Evolutionary conservation across 805 yeast species (phyloP).

Genomic region (Metschnikowia koreensis): DNA sequence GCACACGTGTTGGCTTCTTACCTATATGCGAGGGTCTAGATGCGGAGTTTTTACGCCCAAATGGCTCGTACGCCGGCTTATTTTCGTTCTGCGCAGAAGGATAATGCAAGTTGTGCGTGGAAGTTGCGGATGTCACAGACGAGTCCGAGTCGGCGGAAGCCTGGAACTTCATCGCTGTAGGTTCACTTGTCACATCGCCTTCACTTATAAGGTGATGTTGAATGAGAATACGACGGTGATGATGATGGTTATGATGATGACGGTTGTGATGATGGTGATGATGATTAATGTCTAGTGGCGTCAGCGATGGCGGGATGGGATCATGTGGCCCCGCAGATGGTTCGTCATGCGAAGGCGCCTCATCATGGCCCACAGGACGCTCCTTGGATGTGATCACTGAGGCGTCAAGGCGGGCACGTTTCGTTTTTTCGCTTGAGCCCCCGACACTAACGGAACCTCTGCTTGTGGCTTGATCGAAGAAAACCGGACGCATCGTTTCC

Average conservation of each 20-base stretch:
- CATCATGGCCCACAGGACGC: slow-evolving; percentile 15
- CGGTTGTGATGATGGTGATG: slow-evolving; percentile 5
- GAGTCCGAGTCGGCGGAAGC: slow-evolving; percentile 6
- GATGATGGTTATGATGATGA: slow-evolving; percentile 7
- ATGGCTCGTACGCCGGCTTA: slow-evolving; percentile 5
- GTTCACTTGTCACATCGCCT: not conserved
- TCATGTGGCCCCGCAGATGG: slow-evolving; percentile 10
- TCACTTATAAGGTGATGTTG: slow-evolving; percentile 23
- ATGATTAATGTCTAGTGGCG: slow-evolving; percentile 11
- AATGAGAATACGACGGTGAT: slow-evolving; percentile 20
- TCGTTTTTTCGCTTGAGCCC: slow-evolving; percentile 15
- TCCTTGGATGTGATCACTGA: slow-evolving; percentile 14
- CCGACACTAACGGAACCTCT: slow-evolving; percentile 17
- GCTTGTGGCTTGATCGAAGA: slow-evolving; percentile 26
- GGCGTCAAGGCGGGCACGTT: slow-evolving; percentile 19
- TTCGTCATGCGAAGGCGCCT: slow-evolving; percentile 7
- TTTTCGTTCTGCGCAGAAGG: not conserved
- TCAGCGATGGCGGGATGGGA: slow-evolving; percentile 11
- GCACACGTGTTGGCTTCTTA: slow-evolving; percentile 14
- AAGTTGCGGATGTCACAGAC: slow-evolving; percentile 5
- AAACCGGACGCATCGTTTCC: slow-evolving; percentile 33
- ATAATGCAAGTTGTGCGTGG: slow-evolving; percentile 6
- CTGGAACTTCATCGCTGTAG: not conserved
- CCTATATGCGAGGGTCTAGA: slow-evolving; percentile 9
- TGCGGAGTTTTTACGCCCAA: slow-evolving; percentile 12